Percentiles rank a stretch among this genome's conserved stretches.
These are phyloP conservation scores for Leptomonas pyrrhocoris DNA, from an alignment of 208 protist species.

Conservation along the genomic window DNA sequence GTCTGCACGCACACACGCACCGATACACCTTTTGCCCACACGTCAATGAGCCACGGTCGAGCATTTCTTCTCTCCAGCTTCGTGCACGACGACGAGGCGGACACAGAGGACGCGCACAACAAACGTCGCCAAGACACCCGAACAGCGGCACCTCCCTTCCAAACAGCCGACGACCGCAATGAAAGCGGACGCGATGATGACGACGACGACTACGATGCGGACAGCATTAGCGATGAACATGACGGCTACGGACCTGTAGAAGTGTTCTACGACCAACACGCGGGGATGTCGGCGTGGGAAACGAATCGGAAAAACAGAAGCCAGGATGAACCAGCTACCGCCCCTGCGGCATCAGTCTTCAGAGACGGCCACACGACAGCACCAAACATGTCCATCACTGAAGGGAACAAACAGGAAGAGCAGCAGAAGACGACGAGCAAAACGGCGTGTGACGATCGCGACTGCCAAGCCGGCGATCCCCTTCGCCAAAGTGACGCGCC, in stretches of 20 bases:
- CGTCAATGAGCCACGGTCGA: slow-evolving; percentile 10
- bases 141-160: too few relatives aligned
- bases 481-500: too few relatives aligned
- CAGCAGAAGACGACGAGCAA: too few relatives aligned
- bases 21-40: not conserved
- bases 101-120: not conserved
- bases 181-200: not conserved
- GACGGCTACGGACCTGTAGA: slow-evolving; percentile 3
- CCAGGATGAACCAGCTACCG: not conserved
- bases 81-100: not conserved
- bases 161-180: not conserved
- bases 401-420: too few relatives aligned
- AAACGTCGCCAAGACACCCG: too few relatives aligned
- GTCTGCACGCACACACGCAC: not conserved
- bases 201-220: not conserved
- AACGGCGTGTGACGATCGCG: too few relatives aligned
- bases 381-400: not conserved
- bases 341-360: not conserved
- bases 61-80: not conserved
- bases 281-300: not conserved
- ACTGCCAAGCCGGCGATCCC: too few relatives aligned
- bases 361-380: too few relatives aligned
- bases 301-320: not conserved
- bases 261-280: slow-evolving; percentile 25
- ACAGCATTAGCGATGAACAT: not conserved